A percentile compares a stretch with the other conserved stretches of the same genome.
Conservation (phyloP, 75 land plant species). For the Cupressus sempervirens region DNA sequence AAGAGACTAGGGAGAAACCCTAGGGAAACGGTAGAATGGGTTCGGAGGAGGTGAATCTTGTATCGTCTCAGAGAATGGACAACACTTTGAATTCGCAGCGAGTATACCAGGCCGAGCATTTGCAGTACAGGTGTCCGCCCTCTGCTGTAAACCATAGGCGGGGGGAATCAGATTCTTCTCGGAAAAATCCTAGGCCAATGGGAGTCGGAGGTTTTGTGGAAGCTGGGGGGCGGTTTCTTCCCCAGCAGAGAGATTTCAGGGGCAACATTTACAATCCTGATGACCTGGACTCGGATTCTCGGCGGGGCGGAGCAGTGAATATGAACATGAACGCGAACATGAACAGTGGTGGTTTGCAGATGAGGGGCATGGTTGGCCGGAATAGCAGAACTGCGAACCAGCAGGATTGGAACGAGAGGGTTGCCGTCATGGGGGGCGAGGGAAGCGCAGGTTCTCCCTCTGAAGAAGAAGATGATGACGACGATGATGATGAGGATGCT, state of each 20-base stretch:
- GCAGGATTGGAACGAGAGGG: conserved; percentile 5
- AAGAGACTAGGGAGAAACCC: neutral
- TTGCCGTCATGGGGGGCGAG: neutral
- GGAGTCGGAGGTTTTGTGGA: conserved; percentile 6
- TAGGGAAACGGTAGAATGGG: neutral
- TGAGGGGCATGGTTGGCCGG: conserved; percentile 2
- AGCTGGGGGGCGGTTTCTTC: neutral
- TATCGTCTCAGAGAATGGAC: conserved; percentile 13
- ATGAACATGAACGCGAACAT: neutral
- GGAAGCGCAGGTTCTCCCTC: neutral
- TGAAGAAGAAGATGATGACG: neutral
- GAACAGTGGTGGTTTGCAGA: conserved; percentile 2
- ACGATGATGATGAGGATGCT: neutral
- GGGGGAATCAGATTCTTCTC: neutral
- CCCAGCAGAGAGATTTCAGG: conserved; percentile 7
- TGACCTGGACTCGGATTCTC: neutral
- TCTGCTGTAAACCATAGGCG: conserved; percentile 6
- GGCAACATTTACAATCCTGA: neutral
- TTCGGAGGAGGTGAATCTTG: conserved; percentile 4
- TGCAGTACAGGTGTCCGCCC: conserved; percentile 1
- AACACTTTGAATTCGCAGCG: conserved; percentile 1
- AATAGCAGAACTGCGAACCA: neutral
- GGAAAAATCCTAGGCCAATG: neutral
- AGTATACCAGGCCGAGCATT: conserved; percentile 4
- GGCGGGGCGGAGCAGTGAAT: neutral